A percentile compares a stretch with the other conserved stretches of the same genome.
Conservation (phyloP, 805 yeast species). For the Wickerhamiella hasegawae region DNA sequence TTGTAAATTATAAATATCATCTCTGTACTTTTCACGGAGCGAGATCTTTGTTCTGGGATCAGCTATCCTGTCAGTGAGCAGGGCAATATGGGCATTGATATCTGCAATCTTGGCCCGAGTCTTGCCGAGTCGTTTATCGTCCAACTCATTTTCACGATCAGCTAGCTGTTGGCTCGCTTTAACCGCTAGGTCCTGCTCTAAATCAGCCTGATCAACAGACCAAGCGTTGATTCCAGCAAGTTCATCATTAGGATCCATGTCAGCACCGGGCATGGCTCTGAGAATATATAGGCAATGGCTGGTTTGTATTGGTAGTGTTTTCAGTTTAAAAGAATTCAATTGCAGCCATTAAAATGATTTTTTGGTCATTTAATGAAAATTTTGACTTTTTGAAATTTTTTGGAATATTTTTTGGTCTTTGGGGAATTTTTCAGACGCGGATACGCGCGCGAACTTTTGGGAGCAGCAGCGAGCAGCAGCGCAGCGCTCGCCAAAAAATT, state of each 20-base stretch:
- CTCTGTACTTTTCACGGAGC: slow-evolving; percentile 35
- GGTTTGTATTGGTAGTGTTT: no score
- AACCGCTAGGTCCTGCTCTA: slow-evolving; percentile 57
- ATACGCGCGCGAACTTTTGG: no score
- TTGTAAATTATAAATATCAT: slow-evolving; percentile 37
- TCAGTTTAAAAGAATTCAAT: no score
- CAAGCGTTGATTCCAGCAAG: slow-evolving; percentile 23
- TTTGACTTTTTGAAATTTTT: no score
- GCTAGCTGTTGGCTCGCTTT: slow-evolving; percentile 41
- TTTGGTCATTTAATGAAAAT: no score
- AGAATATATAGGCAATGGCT: no score
- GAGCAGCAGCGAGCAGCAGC: no score
- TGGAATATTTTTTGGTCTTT: no score
- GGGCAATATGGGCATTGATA: slow-evolving; percentile 27
- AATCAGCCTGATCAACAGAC: slow-evolving; percentile 60
- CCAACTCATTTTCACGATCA: slow-evolving; percentile 53
- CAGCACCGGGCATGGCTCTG: no score
- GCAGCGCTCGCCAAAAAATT: no score
- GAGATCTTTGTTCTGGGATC: slow-evolving; percentile 49
- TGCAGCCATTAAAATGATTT: no score
- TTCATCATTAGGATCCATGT: background rate
- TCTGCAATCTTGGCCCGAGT: slow-evolving; percentile 34
- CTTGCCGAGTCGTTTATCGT: slow-evolving; percentile 58
- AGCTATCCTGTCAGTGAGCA: slow-evolving; percentile 32
- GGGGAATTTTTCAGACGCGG: no score